Evolutionary conservation across 306 rosid species (phyloP), one percentile per base, ranked within the genome.

Genomic region (Vicia sativa): DNA sequence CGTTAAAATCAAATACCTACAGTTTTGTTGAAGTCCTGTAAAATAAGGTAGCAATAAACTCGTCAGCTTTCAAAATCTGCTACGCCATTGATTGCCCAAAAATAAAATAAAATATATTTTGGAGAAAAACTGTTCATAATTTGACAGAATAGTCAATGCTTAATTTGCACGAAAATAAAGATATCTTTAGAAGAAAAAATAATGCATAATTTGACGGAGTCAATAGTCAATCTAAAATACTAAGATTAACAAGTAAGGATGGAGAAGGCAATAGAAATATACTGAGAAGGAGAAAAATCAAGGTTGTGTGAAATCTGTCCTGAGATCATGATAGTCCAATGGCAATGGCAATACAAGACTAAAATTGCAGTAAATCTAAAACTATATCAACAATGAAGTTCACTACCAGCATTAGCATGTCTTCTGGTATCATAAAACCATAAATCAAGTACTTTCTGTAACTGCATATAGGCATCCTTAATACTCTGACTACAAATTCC

Each of bases 391-490:
- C 72, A 71, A 62, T 65, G 58, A 78, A 46, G 74, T 74, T 78
- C 59, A 39, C 50, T 34, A 56, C 60, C 77, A 74, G 56, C 38
- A 74, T 62, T 49, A 46, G 65, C 78, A 59, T 12, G 58, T 54
- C 75, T 68, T 72, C 70, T 35, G 73, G 75, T 60, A 81, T 38
- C 73, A 60, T 50, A 50, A 74, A 69, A 16, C 29, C 39, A 54
- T 21, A 34, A 68, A 54, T 38, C 42, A 34, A 65, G 60, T 34
- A 75, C 65, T 80, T 80, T 68, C 73, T 74, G 76, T 77, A 67
- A 41, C 59, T 71, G 63, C 84, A 80, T 25, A 78, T 35, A 38
- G 62, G 65, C 77, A 77, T 70, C 77, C 86, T 78, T 73, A 45
- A 77, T 72, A 64, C 55, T 39, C 19, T 69, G 65, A 59, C 49